Conservation (phyloP, 2,329 filamentous ascomycete genomes). For the Cercospora nicotianae region DNA sequence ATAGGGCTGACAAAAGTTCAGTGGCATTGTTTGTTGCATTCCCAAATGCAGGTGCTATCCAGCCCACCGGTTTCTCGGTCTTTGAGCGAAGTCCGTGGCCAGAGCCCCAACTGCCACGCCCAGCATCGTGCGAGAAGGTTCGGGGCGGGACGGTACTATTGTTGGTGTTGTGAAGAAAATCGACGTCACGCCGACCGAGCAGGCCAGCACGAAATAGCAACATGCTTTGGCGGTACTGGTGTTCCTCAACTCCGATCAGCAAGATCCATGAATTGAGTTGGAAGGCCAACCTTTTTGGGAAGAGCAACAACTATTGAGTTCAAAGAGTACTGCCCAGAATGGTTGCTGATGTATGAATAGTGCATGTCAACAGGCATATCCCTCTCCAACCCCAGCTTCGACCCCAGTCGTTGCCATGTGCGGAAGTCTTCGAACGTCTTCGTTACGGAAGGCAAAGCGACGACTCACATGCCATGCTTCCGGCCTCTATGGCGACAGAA, state of each 20-base stretch:
- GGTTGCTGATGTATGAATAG: constrained; percentile 10
- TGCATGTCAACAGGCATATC: constrained; percentile 6
- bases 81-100: background rate
- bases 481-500: background rate
- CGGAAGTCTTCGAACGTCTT: background rate
- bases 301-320: background rate
- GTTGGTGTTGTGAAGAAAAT: background rate
- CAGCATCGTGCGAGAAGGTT: background rate
- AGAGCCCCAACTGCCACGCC: background rate
- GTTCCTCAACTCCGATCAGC: background rate
- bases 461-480: background rate
- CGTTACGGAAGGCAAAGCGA: background rate
- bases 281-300: background rate
- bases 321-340: background rate
- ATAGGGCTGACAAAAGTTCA: background rate
- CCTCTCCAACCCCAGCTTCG: background rate
- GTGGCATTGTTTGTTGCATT: background rate
- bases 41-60: background rate
- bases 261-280: background rate
- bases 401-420: background rate
- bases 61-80: background rate
- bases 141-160: background rate
- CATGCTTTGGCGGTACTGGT: background rate
- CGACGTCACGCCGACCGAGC: background rate
- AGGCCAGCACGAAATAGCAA: background rate